These are phyloP conservation scores for Cercophora samala DNA, from an alignment of 495 filamentous ascomycete genomes.

Conservation along the genomic window DNA sequence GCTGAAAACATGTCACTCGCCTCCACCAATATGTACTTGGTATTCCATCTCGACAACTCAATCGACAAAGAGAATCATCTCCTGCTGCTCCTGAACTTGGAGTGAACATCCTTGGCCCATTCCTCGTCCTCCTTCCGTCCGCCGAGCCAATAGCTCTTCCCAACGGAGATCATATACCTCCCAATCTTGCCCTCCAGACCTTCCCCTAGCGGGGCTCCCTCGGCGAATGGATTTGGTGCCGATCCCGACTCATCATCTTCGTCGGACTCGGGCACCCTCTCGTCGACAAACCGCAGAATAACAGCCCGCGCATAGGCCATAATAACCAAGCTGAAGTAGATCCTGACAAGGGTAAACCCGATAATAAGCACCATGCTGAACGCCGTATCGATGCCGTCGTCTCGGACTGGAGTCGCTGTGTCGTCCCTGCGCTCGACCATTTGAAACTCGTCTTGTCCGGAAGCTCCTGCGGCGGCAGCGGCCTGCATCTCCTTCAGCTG, in stretches of 20 bases:
- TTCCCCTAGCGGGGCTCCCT: slow-evolving; percentile 62
- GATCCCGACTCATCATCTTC: slow-evolving; percentile 42
- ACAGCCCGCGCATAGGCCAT: slow-evolving; percentile 73
- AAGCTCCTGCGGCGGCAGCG: neutral
- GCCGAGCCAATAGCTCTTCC: slow-evolving; percentile 72
- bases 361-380: slow-evolving; percentile 71
- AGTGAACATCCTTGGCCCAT: slow-evolving; percentile 59
- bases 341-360: slow-evolving; percentile 64
- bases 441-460: neutral
- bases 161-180: slow-evolving; percentile 65
- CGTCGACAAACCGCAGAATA: slow-evolving; percentile 57
- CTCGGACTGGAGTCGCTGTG: slow-evolving; percentile 39
- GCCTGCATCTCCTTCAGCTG: slow-evolving; percentile 23
- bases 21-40: neutral
- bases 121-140: slow-evolving; percentile 45
- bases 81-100: slow-evolving; percentile 49
- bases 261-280: slow-evolving; percentile 38
- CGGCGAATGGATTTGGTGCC: slow-evolving; percentile 68
- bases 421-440: slow-evolving; percentile 22
- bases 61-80: neutral
- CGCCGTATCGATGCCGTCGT: slow-evolving; percentile 63
- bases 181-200: slow-evolving; percentile 76
- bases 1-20: neutral
- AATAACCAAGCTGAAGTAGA: slow-evolving; percentile 77
- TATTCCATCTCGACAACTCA: neutral